Conservation (phyloP, 177 flowering plant species). For the Vitis hybrid region DNA sequence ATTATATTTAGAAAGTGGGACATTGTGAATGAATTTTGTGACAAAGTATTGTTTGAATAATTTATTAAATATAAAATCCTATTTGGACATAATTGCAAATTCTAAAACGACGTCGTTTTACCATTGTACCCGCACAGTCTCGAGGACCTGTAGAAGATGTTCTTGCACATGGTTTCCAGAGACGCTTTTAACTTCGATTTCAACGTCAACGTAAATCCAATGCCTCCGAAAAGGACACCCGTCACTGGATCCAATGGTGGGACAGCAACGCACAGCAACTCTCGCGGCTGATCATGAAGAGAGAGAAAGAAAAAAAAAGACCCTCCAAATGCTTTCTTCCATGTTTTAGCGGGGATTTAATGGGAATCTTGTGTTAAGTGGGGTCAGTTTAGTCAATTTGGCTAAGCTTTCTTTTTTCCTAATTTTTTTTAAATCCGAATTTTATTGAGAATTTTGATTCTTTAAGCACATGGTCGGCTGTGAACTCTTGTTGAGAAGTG, state of each 20-base stretch:
- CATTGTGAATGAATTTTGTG: too few species aligned
- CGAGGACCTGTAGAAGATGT: slow-evolving; percentile 66
- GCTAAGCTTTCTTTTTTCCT: too few species aligned
- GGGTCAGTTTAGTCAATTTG: too few species aligned
- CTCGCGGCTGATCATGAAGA: neutral
- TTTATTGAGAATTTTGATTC: too few species aligned
- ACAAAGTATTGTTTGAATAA: too few species aligned
- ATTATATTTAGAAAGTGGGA: too few species aligned
- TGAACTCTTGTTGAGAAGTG: too few species aligned
- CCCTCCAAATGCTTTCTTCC: too few species aligned
- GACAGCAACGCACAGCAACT: slow-evolving; percentile 15
- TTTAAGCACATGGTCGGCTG: too few species aligned
- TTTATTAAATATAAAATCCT: too few species aligned
- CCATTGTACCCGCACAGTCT: slow-evolving; percentile 43
- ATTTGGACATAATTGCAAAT: slow-evolving; percentile 1
- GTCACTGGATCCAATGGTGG: slow-evolving; percentile 17
- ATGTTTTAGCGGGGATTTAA: neutral
- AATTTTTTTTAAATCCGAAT: too few species aligned
- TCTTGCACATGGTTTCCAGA: slow-evolving; percentile 52
- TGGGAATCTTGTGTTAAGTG: neutral
- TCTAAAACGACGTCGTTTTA: neutral
- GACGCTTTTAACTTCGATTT: slow-evolving; percentile 26
- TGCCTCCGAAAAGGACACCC: slow-evolving; percentile 33
- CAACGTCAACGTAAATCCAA: slow-evolving; percentile 2
- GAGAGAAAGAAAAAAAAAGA: too few species aligned